Percentiles rank a stretch among this genome's conserved stretches.
These are phyloP conservation scores for Pyrrhoderma lamaoense DNA, from an alignment of 1,284 basidiomycete species.

Conservation along the genomic window DNA sequence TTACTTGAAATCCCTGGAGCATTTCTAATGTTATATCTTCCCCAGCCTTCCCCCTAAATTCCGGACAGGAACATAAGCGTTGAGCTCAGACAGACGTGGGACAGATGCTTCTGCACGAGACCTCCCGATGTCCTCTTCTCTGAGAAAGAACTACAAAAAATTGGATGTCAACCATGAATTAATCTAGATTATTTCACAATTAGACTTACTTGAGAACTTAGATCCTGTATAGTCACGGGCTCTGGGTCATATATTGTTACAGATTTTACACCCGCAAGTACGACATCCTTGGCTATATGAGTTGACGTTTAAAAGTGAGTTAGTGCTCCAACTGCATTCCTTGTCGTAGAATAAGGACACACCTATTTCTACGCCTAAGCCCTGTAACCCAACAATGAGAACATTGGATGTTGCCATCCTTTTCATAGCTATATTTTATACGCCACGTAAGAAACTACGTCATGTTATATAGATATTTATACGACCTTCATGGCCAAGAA, in stretches of 20 bases:
- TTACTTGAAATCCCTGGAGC: conserved; percentile 82
- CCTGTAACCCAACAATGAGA: conserved; percentile 88
- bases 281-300: conserved; percentile 90
- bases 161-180: background rate
- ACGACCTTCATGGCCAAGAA: conserved; percentile 91
- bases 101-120: conserved; percentile 82
- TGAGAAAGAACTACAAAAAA: conserved; percentile 80
- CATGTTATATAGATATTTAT: conserved; percentile 12
- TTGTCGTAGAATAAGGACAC: conserved; percentile 23
- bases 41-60: conserved; percentile 64
- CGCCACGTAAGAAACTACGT: conserved; percentile 4
- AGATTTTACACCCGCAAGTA: conserved; percentile 95
- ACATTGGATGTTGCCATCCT: conserved; percentile 97
- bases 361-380: conserved; percentile 96
- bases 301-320: conserved; percentile 4
- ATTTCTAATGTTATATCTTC: conserved; percentile 73
- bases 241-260: conserved; percentile 96
- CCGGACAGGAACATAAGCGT: conserved; percentile 92
- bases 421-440: conserved; percentile 80
- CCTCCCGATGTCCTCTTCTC: conserved; percentile 82
- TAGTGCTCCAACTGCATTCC: background rate
- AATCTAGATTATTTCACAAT: background rate
- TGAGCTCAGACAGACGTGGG: conserved; percentile 90
- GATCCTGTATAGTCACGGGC: conserved; percentile 78
- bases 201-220: conserved; percentile 79